Evolutionary conservation across 306 rosid species (phyloP).

Genomic region (Sesbania bispinosa): DNA sequence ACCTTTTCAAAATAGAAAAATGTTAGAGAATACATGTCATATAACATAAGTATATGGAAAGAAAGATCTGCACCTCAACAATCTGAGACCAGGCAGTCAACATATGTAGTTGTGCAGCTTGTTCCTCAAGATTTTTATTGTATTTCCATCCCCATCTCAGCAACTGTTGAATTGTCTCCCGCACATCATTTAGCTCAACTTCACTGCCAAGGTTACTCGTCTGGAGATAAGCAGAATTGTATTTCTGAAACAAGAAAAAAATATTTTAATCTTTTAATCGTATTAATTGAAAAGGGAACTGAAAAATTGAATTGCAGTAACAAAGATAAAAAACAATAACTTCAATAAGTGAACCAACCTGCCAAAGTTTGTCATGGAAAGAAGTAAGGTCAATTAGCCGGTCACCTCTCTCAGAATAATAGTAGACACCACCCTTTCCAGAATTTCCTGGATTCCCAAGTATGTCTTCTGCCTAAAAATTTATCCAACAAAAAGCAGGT

Average conservation of each 20-base stretch:
- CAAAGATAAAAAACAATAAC: not conserved
- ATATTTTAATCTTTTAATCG: slow-evolving; percentile 13
- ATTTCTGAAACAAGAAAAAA: slow-evolving; percentile 52
- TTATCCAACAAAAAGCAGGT: slow-evolving; percentile 12
- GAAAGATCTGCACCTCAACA: slow-evolving; percentile 68
- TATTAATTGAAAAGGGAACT: not conserved
- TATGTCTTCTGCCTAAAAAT: slow-evolving; percentile 68
- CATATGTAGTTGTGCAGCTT: slow-evolving; percentile 98
- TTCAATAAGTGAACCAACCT: slow-evolving; percentile 49
- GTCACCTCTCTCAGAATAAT: slow-evolving; percentile 95
- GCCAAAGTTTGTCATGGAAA: slow-evolving; percentile 90
- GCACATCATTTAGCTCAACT: slow-evolving; percentile 64
- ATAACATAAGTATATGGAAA: not conserved
- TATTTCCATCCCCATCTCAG: slow-evolving; percentile 99
- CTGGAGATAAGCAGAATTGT: slow-evolving; percentile 61
- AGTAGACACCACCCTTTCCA: slow-evolving; percentile 82
- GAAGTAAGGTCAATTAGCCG: slow-evolving; percentile 84
- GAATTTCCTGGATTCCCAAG: slow-evolving; percentile 72
- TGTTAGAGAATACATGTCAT: slow-evolving; percentile 23
- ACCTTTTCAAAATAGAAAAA: slow-evolving; percentile 40
- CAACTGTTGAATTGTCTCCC: slow-evolving; percentile 82
- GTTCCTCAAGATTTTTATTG: slow-evolving; percentile 97
- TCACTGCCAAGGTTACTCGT: slow-evolving; percentile 63
- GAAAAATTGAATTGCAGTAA: slow-evolving; percentile 1
- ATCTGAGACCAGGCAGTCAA: slow-evolving; percentile 95